Percentiles rank a stretch among this genome's conserved stretches.
Conservation (phyloP, 108 stramenopile species). For the Skeletonema grethae region DNA sequence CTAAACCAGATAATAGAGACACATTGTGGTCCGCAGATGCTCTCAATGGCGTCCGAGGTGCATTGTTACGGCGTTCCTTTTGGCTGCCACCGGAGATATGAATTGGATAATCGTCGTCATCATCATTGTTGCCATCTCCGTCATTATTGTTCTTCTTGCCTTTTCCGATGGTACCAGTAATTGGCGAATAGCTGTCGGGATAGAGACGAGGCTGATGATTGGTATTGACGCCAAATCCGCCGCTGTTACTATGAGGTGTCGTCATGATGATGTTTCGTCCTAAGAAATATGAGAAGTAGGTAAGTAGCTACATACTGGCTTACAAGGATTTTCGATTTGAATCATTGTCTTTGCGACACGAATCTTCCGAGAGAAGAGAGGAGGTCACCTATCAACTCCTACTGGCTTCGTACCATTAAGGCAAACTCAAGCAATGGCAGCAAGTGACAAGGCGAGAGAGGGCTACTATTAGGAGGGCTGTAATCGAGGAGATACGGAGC, state of each 20-base stretch:
- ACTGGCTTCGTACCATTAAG: too few species aligned
- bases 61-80: not conserved
- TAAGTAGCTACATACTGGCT: too few species aligned
- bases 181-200: not conserved
- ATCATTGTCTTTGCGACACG: too few species aligned
- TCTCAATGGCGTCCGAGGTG: not conserved
- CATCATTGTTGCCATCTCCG: conserved; percentile 13
- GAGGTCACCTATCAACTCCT: too few species aligned
- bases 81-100: conserved; percentile 1
- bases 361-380: too few species aligned
- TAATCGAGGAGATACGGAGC: too few species aligned
- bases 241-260: not conserved
- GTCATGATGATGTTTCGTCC: not conserved
- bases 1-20: conserved; percentile 15
- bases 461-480: too few species aligned
- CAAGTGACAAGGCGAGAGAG: too few species aligned
- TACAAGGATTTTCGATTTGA: too few species aligned
- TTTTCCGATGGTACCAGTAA: conserved; percentile 3
- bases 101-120: not conserved
- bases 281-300: too few species aligned
- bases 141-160: conserved; percentile 13
- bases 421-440: too few species aligned
- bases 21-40: conserved; percentile 7
- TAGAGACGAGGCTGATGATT: not conserved
- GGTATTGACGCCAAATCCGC: not conserved